Base-by-base conservation (phyloP, 352 stramenopile species). In the Pythium periplocum region DNA sequence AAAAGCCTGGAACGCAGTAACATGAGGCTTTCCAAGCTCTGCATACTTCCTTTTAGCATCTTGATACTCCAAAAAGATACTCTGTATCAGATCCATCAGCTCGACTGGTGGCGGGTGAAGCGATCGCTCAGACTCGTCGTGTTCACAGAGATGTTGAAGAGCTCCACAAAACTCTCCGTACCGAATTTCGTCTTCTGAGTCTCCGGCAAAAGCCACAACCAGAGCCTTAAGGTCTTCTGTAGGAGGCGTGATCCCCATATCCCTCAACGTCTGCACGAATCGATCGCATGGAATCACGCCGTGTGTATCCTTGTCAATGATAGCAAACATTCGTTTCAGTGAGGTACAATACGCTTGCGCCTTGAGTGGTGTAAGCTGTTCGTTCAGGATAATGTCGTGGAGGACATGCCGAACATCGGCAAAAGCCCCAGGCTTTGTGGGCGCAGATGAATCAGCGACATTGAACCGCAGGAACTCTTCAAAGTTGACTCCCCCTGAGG, bases 391-490 rank as follows among this genome's bases (percentile, higher is more conserved):
- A 11, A 90, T 82, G 11, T 69, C 66, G 44, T 77, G 57, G 11
- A 88, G 43, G 45, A 87, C 76, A 3, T 56, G 59, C 8, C 80
- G 68, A 1, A 75, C 53, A 30, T 53, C 56, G 2, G 46, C 66
- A 10, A 54, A 17, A 6, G 53, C 49, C 2, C 54, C 38, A 7
- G 48, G 8, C 39, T 62, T 70, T 6, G 67, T 70, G n/a, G 73
- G 80, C 1, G 75, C 80, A 0, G 77, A 85, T 32, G 71, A 79
- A 41, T 93, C 73, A 1, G 67, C 68, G 12, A 90, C 59, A 37
- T 86, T 90, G 55, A 90, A 90, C 4, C 82, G 82, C 26, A 90
- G 55, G 48, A 93, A 90, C 48, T 93, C 82, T 31, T 83, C 69
- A 45, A 76, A 93, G 51, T 81, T 57, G 36, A 93, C 87, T 9